Evolutionary conservation across 495 filamentous ascomycete genomes (phyloP).

Genomic region (Penicillium soppii): DNA sequence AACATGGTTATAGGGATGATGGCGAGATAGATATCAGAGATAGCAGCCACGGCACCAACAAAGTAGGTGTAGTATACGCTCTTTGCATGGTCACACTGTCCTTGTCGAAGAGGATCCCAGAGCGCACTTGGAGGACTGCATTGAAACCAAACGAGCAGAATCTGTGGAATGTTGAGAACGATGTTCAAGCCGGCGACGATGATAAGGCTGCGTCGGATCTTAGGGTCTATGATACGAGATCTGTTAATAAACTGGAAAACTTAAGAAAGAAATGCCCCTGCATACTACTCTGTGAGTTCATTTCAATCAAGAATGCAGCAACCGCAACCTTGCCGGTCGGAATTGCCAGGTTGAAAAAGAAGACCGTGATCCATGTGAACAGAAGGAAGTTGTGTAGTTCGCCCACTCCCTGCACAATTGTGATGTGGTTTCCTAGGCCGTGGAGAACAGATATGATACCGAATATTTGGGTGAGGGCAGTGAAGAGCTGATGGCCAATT

Average conservation of each 20-base stretch:
- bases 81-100: slow-evolving; percentile 19
- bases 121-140: slow-evolving; percentile 19
- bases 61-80: slow-evolving; percentile 29
- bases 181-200: slow-evolving; percentile 23
- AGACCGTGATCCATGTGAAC: slow-evolving; percentile 28
- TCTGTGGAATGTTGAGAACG: slow-evolving; percentile 23
- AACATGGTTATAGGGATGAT: slow-evolving; percentile 26
- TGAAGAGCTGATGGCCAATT: slow-evolving; percentile 10
- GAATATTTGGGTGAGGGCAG: slow-evolving; percentile 21
- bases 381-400: slow-evolving; percentile 24
- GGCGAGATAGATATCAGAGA: slow-evolving; percentile 27
- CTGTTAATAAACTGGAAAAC: no score
- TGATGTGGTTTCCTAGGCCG: slow-evolving; percentile 25
- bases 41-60: slow-evolving; percentile 20
- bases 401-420: slow-evolving; percentile 13
- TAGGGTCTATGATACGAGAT: slow-evolving; percentile 14
- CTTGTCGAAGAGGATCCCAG: slow-evolving; percentile 22
- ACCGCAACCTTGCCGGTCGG: slow-evolving; percentile 27
- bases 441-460: slow-evolving; percentile 23
- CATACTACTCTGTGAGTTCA: slow-evolving; percentile 26
- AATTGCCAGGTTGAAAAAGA: slow-evolving; percentile 29
- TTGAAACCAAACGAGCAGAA: slow-evolving; percentile 25
- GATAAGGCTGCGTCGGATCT: slow-evolving; percentile 23
- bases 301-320: slow-evolving; percentile 24
- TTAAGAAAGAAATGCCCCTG: no score